Evolutionary conservation across 2,329 filamentous ascomycete species (phyloP), one percentile per base, ranked within the genome.

Genomic region (Phialocephala sp.): DNA sequence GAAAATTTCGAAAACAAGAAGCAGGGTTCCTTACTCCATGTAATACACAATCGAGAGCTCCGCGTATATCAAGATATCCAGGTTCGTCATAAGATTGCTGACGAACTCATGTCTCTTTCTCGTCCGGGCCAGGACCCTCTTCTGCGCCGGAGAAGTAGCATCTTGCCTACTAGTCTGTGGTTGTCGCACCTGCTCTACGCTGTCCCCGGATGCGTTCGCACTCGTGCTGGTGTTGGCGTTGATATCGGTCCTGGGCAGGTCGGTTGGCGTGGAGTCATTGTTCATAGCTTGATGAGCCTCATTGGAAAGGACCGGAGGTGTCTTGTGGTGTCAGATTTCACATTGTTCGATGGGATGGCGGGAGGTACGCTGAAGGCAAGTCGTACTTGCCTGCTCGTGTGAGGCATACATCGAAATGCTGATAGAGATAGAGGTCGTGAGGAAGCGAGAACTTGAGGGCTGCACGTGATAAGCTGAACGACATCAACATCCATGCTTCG

Each of bases 11-110:
- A 45, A 14, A 36, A 12, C 36, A 24, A 32, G 11, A 15, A 11
- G 27, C 22, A 15, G 2, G 39, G 50, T 50, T n/a, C 75, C 84
- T 63, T 80, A 91, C 88, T 91, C 89, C 84, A 91, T 87, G 76
- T 90, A 91, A 75, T 91, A 91, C 71, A 91, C 72, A 52, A 84
- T 82, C 72, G 86, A 88, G 64, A 91, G 79, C 79, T 91, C 87
- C 47, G 84, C 85, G 75, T 88, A 89, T 58, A 89, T 84, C 55
- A 90, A 73, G 72, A 85, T 83, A 78, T 91, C 88, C 65, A 91
- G 79, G 67, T 83, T 86, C 72, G 81, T 80, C 71, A 88, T 84
- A 66, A 91, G 80, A 70, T 88, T 83, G 47, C 82, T 85, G 71
- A 89, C 78, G 74, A 89, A 88, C 68, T 85, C 76, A 58, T 72